Evolutionary conservation across 306 rosid species (phyloP), one percentile per base, ranked within the genome.

Genomic region (Mucuna pruriens): DNA sequence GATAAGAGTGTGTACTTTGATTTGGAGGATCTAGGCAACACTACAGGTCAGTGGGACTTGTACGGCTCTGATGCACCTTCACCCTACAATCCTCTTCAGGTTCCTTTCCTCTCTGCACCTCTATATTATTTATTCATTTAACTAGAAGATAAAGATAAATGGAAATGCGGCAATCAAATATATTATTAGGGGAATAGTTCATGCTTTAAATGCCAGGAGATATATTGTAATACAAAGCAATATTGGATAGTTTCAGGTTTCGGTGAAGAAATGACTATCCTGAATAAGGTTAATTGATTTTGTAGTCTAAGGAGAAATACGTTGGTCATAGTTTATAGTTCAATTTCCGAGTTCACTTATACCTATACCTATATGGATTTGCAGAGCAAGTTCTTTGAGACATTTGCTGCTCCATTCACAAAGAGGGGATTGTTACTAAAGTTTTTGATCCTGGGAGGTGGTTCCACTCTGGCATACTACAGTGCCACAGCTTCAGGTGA

Each of bases 51-150:
- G 64, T 94, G 98, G 98, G 98, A 94, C 70, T 86, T 94, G 90
- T 94, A 94, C 76, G 98, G 98, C 2, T 92, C 97, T 19, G 98
- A 94, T 92, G 94, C 95, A 2, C 97, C 97, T 34, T 92, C 97
- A n/a, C 98, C 98, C 7, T 94, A 94, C 92, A 94, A 92, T 83
- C 6, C 94, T 87, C 98, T 94, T 84, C 98, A 94, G 98, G 97
- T 92, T 74, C 19, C 23, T 66, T 9, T 34, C 48, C 26, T 40
- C 25, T 10, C 7, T 39, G 17, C 54, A 34, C 19, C 29, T 23
- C 0, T 29, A n/a, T 76, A 58, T 42, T 69, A 17, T 55, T 54
- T 20, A 8, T 54, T 54, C 49, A 3, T 17, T 38, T 52, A 49
- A 48, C 23, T 10, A 15, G 55, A 48, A 48, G 7, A 48, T 16